Evolutionary conservation across 1,284 basidiomycete genomes (phyloP), one percentile per base, ranked within the genome.

Genomic region (Ceratobasidium sp.): DNA sequence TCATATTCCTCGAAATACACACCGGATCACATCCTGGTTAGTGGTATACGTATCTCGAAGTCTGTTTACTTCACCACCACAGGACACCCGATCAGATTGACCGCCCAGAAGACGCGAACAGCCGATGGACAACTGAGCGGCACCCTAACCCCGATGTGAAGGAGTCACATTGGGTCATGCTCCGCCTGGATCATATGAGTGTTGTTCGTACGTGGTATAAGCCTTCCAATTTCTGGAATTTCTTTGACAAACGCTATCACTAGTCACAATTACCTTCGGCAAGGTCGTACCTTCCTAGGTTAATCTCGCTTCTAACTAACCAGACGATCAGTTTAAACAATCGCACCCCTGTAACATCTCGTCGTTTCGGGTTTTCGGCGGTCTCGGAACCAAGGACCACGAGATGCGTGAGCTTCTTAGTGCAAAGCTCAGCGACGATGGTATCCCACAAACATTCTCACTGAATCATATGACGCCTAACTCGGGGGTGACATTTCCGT

Each of bases 261-360:
- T 68, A 93, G 92, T 88, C 79, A 88, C 83, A 74, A 88, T 93
- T 76, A 92, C 88, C 2, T 93, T 93, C 81, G 91, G 92, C 78
- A 93, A 93, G 86, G 92, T 91, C 79, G 78, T 86, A 76, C 59
- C 5, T 24, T 62, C 22, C 7, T 19, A 24, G 24, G 11, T 48
- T 8, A 24, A 43, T 64, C 9, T 43, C 49, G 51, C 27, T 7
- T 56, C 59, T 34, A 24, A 51, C 24, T 58, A 31, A 56, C 11
- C n/a, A 6, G 22, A 51, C 16, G 0, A 22, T 53, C 22, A 77
- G 76, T 71, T 65, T 41, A 68, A 63, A 34, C 74, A 71, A 92
- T 89, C 84, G 22, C 92, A 93, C 80, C 91, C 91, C 49, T 94
- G 92, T 79, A 93, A 92, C 79, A 89, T 92, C 88, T 92, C 92